Percentiles rank a stretch among this genome's conserved stretches.
Conservation (phyloP, 2,329 filamentous ascomycete genomes). For the Aphanoascus verrucosus region DNA sequence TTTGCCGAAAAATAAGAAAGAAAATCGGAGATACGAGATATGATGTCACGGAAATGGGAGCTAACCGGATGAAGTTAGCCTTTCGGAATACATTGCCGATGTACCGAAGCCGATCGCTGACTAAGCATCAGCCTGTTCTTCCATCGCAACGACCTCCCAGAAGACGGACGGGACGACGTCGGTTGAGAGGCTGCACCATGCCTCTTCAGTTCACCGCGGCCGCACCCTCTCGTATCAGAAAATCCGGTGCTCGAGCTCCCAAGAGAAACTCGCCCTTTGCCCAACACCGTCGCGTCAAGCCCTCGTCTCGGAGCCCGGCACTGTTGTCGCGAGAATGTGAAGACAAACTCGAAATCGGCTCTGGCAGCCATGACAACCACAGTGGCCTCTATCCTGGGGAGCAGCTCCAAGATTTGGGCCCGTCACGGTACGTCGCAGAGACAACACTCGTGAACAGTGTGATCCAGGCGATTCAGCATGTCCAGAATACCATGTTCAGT, state of each 20-base stretch:
- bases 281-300: conserved; percentile 33
- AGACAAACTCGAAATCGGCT: conserved; percentile 19
- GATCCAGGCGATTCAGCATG: conserved; percentile 44
- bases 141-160: background rate
- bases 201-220: conserved; percentile 40
- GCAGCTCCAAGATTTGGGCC: conserved; percentile 43
- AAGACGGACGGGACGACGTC: background rate
- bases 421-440: conserved; percentile 40
- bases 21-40: too few relatives aligned
- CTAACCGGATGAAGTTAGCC: too few relatives aligned
- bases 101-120: too few relatives aligned
- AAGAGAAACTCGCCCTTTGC: conserved; percentile 34
- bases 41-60: too few relatives aligned
- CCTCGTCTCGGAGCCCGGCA: conserved; percentile 12
- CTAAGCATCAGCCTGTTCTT: background rate
- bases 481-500: conserved; percentile 45
- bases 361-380: conserved; percentile 21
- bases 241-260: conserved; percentile 24
- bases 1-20: too few relatives aligned
- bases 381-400: conserved; percentile 15
- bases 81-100: too few relatives aligned
- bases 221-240: conserved; percentile 38
- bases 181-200: conserved; percentile 25
- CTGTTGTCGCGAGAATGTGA: background rate
- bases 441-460: conserved; percentile 41